Base-by-base conservation (phyloP, 495 filamentous ascomycete species). In the Hypoxylon subgilvum region DNA sequence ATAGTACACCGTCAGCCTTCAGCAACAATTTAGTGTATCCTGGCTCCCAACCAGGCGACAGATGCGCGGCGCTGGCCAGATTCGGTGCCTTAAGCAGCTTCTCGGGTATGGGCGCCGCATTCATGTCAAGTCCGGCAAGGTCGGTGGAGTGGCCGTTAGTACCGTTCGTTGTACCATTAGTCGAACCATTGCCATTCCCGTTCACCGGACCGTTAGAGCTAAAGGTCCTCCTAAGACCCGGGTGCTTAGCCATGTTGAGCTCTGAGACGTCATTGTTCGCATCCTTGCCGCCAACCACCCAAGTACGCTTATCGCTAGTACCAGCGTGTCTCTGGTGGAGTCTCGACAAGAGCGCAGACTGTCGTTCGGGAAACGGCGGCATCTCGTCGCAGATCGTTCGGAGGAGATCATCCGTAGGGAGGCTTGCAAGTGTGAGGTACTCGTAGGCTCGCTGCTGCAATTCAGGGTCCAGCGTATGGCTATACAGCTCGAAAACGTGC, bases 321-420 rank as follows among this genome's bases (percentile, higher is more conserved):
- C 87, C 86, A 14, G 89, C 89, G 61, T 94, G 91, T 73, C 92
- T 96, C 74, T 94, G 89, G 71, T 97, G 94, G 23, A 99, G 82
- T 28, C 95, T 83, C 10, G 92, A 97, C 19, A 99, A 76, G 21
- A 99, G 77, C 1, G 94, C 94, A 3, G 92, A 97, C 14, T 93
- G 84, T 44, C 95, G 84, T 72, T 99, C 92, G 0, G 95, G 95
- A 77, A 97, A 99, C 0, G 95, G 92, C 10, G 95, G 95, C 95
- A 99, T 97, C 69, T 99, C 95, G 66, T 99, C 95, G 72, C 91
- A 96, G 1, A 99, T 89, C 1, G 95, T 97, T 41, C 95, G 88
- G 8, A 99, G 80, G 13, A 99, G 83, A 61, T 97, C 92, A 59
- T 99, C 95, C 2, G 89, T 89, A 0, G 89, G 88, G 52, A 95